Evolutionary conservation across 805 yeast genomes (phyloP).

Genomic region (Henningerozyma blattae): DNA sequence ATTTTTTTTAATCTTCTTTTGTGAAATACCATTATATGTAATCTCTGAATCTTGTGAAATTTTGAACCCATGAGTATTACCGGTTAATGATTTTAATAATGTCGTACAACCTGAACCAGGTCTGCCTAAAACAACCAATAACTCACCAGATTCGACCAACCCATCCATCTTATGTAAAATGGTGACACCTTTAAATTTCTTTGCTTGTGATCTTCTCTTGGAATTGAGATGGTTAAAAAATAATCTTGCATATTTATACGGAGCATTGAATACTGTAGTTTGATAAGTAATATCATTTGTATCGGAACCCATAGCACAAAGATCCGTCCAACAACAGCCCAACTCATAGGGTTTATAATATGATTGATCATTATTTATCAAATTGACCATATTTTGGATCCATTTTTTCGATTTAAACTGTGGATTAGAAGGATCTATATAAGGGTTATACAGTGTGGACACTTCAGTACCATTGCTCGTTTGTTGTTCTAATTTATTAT

Average conservation of each 20-base stretch:
- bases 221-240: conserved; percentile 10
- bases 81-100: conserved; percentile 41
- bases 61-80: conserved; percentile 44
- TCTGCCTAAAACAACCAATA: conserved; percentile 65
- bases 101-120: conserved; percentile 71
- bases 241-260: conserved; percentile 13
- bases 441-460: conserved; percentile 27
- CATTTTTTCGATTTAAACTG: conserved; percentile 47
- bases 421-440: conserved; percentile 46
- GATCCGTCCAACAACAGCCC: conserved; percentile 45
- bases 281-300: conserved; percentile 56
- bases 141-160: conserved; percentile 46
- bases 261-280: conserved; percentile 40
- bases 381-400: conserved; percentile 46
- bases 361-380: conserved; percentile 45
- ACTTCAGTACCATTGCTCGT: no score
- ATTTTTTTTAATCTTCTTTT: conserved; percentile 31
- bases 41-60: conserved; percentile 33
- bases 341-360: conserved; percentile 44
- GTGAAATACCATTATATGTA: conserved; percentile 38
- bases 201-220: conserved; percentile 24
- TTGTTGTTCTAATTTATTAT: conserved; percentile 1
- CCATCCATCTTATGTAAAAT: conserved; percentile 47
- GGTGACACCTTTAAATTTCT: neutral
- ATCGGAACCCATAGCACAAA: conserved; percentile 47